Percentiles rank a stretch among this genome's conserved stretches.
phyloP scores from a whole-genome alignment of 2,329 filamentous ascomycete genomes.

The Parasarocladium wereldwijsianum region DNA sequence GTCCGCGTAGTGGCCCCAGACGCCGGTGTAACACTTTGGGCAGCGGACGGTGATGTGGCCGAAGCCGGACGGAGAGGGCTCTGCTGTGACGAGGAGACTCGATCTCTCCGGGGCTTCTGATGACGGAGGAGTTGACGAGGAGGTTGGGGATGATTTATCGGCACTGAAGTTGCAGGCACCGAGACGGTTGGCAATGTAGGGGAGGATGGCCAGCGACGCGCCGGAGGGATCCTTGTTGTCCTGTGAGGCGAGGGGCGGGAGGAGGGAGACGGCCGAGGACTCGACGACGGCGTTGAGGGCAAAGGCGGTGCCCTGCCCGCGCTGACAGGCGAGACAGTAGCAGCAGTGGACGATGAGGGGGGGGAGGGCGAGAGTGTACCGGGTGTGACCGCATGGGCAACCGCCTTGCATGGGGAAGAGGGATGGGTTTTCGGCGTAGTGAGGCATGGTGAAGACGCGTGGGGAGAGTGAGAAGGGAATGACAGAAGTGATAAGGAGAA shows the following conservation, averaged over 20 bases:
- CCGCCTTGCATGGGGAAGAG: slow-evolving; percentile 22
- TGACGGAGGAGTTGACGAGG: too few relatives aligned
- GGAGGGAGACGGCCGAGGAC: slow-evolving; percentile 32
- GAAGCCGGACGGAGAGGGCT: slow-evolving; percentile 24
- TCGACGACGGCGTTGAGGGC: slow-evolving; percentile 23
- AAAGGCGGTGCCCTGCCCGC: slow-evolving; percentile 19
- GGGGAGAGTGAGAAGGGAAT: slow-evolving; percentile 3
- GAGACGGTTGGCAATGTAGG: slow-evolving; percentile 11
- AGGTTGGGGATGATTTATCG: too few relatives aligned
- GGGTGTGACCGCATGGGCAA: slow-evolving; percentile 52
- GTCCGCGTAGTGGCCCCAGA: slow-evolving; percentile 27
- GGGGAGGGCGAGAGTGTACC: slow-evolving; percentile 45
- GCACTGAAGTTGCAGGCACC: slow-evolving; percentile 4
- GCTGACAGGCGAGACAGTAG: slow-evolving; percentile 25
- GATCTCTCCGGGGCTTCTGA: too few relatives aligned
- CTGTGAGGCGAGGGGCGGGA: slow-evolving; percentile 24
- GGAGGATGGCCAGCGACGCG: too few relatives aligned
- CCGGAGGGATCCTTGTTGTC: too few relatives aligned
- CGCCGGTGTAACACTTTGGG: slow-evolving; percentile 21
- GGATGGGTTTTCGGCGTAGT: slow-evolving; percentile 12
- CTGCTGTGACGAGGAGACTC: slow-evolving; percentile 12
- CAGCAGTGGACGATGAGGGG: slow-evolving; percentile 22
- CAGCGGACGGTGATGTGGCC: slow-evolving; percentile 27
- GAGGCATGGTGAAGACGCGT: slow-evolving; percentile 8
- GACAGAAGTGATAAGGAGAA: slow-evolving; percentile 4